Conservation (phyloP, 176 grass and related monocot species). For the Puccinellia tenuiflora region DNA sequence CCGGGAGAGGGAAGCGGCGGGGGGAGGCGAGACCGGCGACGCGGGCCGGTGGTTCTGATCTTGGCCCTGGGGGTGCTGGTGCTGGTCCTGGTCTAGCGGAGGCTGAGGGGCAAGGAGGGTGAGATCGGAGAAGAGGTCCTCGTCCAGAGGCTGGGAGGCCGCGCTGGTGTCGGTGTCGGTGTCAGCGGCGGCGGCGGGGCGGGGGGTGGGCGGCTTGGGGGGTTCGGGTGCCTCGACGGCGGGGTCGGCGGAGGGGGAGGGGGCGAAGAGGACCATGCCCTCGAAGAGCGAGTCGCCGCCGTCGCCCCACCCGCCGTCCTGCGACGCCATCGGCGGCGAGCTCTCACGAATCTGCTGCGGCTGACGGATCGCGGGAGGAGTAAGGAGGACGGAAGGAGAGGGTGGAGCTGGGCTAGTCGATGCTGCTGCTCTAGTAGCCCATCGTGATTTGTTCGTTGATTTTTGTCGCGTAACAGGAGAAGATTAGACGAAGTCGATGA, state of each 20-base stretch:
- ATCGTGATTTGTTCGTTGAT: background rate
- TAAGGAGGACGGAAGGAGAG: background rate
- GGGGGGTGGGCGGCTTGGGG: slow-evolving; percentile 17
- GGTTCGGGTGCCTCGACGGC: background rate
- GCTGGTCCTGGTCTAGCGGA: slow-evolving; percentile 14
- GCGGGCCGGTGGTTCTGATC: slow-evolving; percentile 17
- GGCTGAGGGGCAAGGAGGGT: slow-evolving; percentile 48
- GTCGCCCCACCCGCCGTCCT: slow-evolving; percentile 43
- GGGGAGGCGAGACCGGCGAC: background rate
- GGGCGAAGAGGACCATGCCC: slow-evolving; percentile 84
- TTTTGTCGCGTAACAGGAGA: background rate
- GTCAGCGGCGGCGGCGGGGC: background rate
- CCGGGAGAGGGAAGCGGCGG: slow-evolving; percentile 1
- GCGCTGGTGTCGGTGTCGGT: background rate
- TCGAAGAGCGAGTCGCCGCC: slow-evolving; percentile 72
- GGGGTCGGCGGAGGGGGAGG: slow-evolving; percentile 29
- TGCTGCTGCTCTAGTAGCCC: background rate
- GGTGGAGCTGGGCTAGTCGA: background rate
- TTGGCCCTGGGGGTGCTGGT: background rate
- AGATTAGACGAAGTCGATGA: background rate
- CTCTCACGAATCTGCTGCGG: background rate
- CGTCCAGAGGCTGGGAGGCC: slow-evolving; percentile 53
- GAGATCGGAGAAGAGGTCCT: slow-evolving; percentile 98
- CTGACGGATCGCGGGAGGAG: background rate
- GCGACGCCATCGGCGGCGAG: slow-evolving; percentile 43